Percentiles rank a stretch among this genome's conserved stretches.
phyloP scores from a whole-genome alignment of 768 basidiomycete species.

The Zangia roseola region DNA sequence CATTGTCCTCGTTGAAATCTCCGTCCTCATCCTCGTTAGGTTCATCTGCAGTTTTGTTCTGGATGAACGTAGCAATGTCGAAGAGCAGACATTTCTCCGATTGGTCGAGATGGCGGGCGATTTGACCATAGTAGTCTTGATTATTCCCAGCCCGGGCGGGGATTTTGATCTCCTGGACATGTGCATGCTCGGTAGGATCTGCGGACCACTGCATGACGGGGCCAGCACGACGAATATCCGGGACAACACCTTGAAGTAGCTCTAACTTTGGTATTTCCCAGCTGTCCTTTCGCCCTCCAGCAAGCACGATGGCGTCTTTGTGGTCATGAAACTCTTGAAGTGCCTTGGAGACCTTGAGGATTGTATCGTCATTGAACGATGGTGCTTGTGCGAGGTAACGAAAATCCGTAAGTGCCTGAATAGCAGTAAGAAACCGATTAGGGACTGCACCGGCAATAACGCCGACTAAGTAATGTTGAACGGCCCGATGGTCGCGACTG shows the following conservation, averaged over 20 bases:
- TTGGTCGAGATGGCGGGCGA: not conserved
- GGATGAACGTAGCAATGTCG: not conserved
- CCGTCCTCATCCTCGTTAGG: not conserved
- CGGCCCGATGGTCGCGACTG: conserved; percentile 4
- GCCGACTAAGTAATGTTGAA: conserved; percentile 15
- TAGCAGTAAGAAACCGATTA: not conserved
- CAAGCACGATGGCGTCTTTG: conserved; percentile 33
- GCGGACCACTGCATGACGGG: not conserved
- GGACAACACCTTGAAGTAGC: not conserved
- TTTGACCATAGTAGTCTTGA: not conserved
- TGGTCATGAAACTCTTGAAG: conserved; percentile 36
- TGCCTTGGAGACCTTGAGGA: conserved; percentile 25
- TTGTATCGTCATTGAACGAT: conserved; percentile 30
- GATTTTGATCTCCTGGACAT: not conserved
- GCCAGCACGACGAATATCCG: not conserved
- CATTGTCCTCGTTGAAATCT: not conserved
- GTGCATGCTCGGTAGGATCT: not conserved
- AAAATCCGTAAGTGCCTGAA: conserved; percentile 38
- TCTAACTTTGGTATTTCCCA: not conserved
- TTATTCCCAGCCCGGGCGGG: not conserved
- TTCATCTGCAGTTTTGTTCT: not conserved
- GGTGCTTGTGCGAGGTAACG: conserved; percentile 37
- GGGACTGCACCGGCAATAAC: conserved; percentile 15
- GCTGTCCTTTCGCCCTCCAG: conserved; percentile 13
- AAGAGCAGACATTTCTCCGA: not conserved